Evolutionary conservation across 2,329 filamentous ascomycete species (phyloP).

Genomic region (Diaporthe ampelina): DNA sequence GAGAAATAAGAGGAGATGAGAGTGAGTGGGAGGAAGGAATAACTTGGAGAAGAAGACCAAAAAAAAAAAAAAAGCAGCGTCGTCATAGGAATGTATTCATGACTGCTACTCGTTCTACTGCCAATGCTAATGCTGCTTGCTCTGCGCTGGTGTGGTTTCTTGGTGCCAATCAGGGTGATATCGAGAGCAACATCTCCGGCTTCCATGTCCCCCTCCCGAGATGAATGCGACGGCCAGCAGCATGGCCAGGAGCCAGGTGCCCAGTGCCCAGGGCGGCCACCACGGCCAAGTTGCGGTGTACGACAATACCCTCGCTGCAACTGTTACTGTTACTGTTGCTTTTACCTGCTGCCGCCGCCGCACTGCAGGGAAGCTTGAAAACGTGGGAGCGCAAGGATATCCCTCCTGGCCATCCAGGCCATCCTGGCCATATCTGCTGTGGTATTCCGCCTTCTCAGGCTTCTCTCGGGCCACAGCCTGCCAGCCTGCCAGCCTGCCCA

Average conservation of each 20-base stretch:
- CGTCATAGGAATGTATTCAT: conserved; percentile 30
- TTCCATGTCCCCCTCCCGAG: not conserved
- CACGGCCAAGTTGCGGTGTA: conserved; percentile 32
- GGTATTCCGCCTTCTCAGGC: conserved; percentile 27
- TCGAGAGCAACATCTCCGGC: not conserved
- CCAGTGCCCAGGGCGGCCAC: not conserved
- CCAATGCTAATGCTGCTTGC: not conserved
- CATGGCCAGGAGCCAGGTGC: no score
- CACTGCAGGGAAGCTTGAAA: conserved; percentile 28
- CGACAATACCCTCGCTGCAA: not conserved
- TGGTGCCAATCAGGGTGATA: conserved; percentile 27
- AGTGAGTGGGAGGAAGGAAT: not conserved
- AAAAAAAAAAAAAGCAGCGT: not conserved
- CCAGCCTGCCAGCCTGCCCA: no score
- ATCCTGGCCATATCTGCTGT: not conserved
- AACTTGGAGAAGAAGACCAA: not conserved
- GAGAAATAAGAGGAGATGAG: not conserved
- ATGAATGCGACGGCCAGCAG: conserved; percentile 26
- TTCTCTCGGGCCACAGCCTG: not conserved
- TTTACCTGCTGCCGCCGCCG: not conserved
- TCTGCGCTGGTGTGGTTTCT: not conserved
- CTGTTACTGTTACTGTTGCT: not conserved
- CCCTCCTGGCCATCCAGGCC: conserved; percentile 1
- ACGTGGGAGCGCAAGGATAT: conserved; percentile 34
- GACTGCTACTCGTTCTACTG: not conserved